These are phyloP conservation scores for Kuraishia piskuri DNA, from an alignment of 805 yeast species.

Conservation along the genomic window DNA sequence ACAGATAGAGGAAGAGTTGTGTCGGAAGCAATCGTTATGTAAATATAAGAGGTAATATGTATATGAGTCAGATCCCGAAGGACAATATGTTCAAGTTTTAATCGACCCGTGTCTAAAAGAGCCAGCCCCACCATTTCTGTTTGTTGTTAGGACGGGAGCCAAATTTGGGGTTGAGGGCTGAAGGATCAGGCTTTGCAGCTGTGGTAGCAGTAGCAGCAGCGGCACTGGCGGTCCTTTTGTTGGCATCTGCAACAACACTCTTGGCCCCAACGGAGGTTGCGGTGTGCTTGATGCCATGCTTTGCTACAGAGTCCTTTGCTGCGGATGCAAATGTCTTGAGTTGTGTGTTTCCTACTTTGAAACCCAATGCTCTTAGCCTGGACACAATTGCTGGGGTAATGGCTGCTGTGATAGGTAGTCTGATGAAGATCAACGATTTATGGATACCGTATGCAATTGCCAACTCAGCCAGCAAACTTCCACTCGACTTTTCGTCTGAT, in stretches of 20 bases:
- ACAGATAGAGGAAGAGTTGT: slow-evolving; percentile 23
- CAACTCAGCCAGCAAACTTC: slow-evolving; percentile 69
- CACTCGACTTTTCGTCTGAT: slow-evolving; percentile 10
- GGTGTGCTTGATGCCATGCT: slow-evolving; percentile 17
- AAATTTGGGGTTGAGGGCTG: slow-evolving; percentile 37
- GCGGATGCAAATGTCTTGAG: slow-evolving; percentile 31
- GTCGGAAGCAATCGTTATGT: neutral
- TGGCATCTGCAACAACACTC: slow-evolving; percentile 10
- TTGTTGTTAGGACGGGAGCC: slow-evolving; percentile 43
- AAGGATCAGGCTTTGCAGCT: slow-evolving; percentile 17
- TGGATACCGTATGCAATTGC: slow-evolving; percentile 90
- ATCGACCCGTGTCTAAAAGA: slow-evolving; percentile 23
- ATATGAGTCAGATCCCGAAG: neutral
- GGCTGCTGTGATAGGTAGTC: slow-evolving; percentile 89
- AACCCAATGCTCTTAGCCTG: slow-evolving; percentile 66
- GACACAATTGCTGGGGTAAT: slow-evolving; percentile 75
- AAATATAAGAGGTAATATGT: neutral
- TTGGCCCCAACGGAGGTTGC: slow-evolving; percentile 16
- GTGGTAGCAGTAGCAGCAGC: neutral
- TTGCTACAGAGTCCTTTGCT: slow-evolving; percentile 16
- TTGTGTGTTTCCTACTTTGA: slow-evolving; percentile 53
- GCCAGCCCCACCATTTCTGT: slow-evolving; percentile 54
- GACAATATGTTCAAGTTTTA: neutral
- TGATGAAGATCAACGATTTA: slow-evolving; percentile 72
- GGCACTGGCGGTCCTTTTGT: neutral